A percentile compares a stretch with the other conserved stretches of the same genome.
phyloP scores from a whole-genome alignment of 2,329 filamentous ascomycete species.

The Fusarium sp. region DNA sequence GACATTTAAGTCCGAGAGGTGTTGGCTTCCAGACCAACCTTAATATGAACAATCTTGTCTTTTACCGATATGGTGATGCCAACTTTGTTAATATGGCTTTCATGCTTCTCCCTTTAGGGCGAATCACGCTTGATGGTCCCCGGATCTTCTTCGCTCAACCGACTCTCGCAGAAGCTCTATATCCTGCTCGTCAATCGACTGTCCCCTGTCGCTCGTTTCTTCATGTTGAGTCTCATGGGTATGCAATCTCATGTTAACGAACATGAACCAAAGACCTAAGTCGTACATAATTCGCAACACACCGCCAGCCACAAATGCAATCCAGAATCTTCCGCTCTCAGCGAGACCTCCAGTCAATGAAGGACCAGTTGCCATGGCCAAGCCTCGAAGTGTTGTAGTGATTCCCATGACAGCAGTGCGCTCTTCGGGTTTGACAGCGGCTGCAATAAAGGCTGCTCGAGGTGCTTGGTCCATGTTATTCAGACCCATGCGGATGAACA shows the following conservation, averaged over 20 bases:
- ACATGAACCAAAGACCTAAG: slow-evolving; percentile 71
- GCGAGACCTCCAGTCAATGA: slow-evolving; percentile 70
- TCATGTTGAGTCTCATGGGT: slow-evolving; percentile 55
- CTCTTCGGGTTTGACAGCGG: slow-evolving; percentile 75
- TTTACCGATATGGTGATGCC: too few relatives aligned
- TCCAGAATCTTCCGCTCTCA: slow-evolving; percentile 68
- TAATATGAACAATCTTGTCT: too few relatives aligned
- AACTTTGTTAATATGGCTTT: too few relatives aligned
- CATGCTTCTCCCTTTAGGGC: too few relatives aligned
- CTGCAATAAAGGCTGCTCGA: slow-evolving; percentile 75
- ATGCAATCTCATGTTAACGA: slow-evolving; percentile 70
- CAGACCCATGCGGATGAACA: slow-evolving; percentile 72
- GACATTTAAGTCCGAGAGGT: too few relatives aligned
- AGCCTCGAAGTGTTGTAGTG: slow-evolving; percentile 71
- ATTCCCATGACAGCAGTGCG: slow-evolving; percentile 81
- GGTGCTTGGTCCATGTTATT: slow-evolving; percentile 81
- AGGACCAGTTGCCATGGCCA: slow-evolving; percentile 70
- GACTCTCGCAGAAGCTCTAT: slow-evolving; percentile 22
- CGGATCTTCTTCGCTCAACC: slow-evolving; percentile 4
- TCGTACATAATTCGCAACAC: slow-evolving; percentile 69
- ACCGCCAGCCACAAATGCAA: slow-evolving; percentile 73
- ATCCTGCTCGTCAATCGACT: slow-evolving; percentile 35
- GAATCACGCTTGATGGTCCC: slow-evolving; percentile 14
- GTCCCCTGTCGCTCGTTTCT: neutral
- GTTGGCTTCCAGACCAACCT: too few relatives aligned